A percentile compares a stretch with the other conserved stretches of the same genome.
These are phyloP conservation scores for Phytopythium vexans DNA, from an alignment of 352 stramenopile genomes.

Conservation along the genomic window DNA sequence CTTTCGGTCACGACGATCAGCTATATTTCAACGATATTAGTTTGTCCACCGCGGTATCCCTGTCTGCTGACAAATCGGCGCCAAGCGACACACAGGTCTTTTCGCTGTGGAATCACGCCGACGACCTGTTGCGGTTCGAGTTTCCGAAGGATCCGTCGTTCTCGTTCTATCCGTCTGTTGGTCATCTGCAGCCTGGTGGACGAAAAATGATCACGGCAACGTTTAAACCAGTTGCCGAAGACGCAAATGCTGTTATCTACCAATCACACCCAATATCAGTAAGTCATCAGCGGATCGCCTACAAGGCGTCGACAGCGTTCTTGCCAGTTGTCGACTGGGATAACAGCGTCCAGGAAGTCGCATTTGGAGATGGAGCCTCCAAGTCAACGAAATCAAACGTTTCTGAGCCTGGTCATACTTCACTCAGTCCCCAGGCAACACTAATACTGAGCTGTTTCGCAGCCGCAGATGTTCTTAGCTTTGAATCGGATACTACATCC, in stretches of 20 bases:
- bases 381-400: slow-evolving; percentile 18
- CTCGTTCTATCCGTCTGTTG: slow-evolving; percentile 62
- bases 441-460: slow-evolving; percentile 64
- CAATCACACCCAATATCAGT: slow-evolving; percentile 34
- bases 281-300: slow-evolving; percentile 53
- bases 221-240: slow-evolving; percentile 40
- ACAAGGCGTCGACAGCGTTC: slow-evolving; percentile 17
- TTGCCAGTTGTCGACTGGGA: slow-evolving; percentile 62
- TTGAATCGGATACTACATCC: slow-evolving; percentile 51
- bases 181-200: slow-evolving; percentile 58
- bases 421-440: slow-evolving; percentile 23
- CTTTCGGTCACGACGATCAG: slow-evolving; percentile 63
- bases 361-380: slow-evolving; percentile 29
- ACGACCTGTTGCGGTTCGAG: slow-evolving; percentile 63
- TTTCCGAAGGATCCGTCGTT: slow-evolving; percentile 62
- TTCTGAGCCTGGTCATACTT: slow-evolving; percentile 47
- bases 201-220: slow-evolving; percentile 73
- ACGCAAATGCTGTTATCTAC: slow-evolving; percentile 30
- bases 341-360: slow-evolving; percentile 60
- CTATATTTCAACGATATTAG: slow-evolving; percentile 88
- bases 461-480: slow-evolving; percentile 52
- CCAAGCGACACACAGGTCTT: slow-evolving; percentile 65
- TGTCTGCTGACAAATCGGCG: neutral
- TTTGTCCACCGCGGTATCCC: slow-evolving; percentile 17
- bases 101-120: slow-evolving; percentile 66